These are phyloP conservation scores for Aspergillus udagawae DNA, from an alignment of 2,329 filamentous ascomycete genomes.

Conservation along the genomic window DNA sequence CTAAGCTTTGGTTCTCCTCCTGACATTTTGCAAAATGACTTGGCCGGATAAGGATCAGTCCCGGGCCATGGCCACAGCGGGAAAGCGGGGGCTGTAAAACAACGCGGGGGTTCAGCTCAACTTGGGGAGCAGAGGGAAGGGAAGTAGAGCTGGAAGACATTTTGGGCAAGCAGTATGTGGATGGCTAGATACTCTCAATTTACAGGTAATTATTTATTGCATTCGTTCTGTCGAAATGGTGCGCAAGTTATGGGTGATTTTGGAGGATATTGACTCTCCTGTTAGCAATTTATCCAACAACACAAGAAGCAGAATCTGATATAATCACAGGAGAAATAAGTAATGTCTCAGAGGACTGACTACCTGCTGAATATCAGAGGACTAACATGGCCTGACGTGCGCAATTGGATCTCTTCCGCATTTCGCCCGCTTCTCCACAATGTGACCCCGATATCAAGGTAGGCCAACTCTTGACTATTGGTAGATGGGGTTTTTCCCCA, in stretches of 20 bases:
- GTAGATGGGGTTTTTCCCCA: background rate
- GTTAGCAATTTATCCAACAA: too few species aligned
- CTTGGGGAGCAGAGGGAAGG: conserved; percentile 4
- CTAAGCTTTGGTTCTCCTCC: conserved; percentile 36
- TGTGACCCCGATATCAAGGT: background rate
- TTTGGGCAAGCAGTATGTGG: background rate
- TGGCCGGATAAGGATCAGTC: conserved; percentile 45
- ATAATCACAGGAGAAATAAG: too few species aligned
- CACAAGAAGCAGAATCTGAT: too few species aligned
- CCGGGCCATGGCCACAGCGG: conserved; percentile 47
- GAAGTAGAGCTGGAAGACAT: conserved; percentile 5
- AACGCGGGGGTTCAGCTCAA: conserved; percentile 8
- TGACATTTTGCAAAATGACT: conserved; percentile 22
- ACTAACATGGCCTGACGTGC: background rate
- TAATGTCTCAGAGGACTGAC: too few species aligned
- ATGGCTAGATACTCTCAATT: background rate
- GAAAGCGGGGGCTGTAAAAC: conserved; percentile 43
- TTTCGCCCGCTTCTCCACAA: background rate
- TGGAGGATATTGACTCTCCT: too few species aligned
- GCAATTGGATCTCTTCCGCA: background rate
- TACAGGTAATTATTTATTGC: background rate
- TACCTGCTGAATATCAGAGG: too few species aligned
- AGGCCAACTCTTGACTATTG: background rate
- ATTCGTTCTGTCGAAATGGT: background rate
- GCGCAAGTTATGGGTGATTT: background rate